Conservation (phyloP, 208 protist species). For the Trypanosoma conorhini region DNA sequence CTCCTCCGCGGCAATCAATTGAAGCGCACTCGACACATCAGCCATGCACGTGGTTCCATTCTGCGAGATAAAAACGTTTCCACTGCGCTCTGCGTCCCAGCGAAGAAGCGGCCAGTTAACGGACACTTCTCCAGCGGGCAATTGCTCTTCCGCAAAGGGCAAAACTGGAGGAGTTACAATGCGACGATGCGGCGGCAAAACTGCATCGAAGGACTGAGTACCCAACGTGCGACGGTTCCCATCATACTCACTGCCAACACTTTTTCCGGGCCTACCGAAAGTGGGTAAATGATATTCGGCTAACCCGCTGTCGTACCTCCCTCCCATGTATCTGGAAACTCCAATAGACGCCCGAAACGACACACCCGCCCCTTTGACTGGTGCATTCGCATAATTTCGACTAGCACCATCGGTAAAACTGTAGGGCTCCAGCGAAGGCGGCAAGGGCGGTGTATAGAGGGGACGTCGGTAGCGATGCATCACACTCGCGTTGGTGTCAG, state of each 20-base stretch:
- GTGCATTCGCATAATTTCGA: background rate
- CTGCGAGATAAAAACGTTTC: conserved; percentile 57
- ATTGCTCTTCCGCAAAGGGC: background rate
- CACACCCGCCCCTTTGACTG: background rate
- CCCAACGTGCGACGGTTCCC: background rate
- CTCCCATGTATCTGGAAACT: background rate
- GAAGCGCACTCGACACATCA: conserved; percentile 42
- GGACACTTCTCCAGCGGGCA: background rate
- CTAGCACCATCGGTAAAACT: background rate
- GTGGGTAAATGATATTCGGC: background rate
- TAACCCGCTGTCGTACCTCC: background rate
- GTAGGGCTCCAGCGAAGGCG: background rate
- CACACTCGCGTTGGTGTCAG: background rate
- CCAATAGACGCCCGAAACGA: background rate
- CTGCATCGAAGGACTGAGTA: background rate
- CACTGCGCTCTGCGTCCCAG: conserved; percentile 58
- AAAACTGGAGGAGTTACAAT: conserved; percentile 13
- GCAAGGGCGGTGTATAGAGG: conserved; percentile 2
- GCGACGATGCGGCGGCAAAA: background rate
- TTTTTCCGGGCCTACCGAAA: background rate
- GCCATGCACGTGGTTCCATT: conserved; percentile 46
- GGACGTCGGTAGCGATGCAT: background rate
- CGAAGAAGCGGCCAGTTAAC: conserved; percentile 21
- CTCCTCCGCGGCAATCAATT: conserved; percentile 35
- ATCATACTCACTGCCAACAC: background rate